These are phyloP conservation scores for Alternaria sp. DNA, from an alignment of 2,329 filamentous ascomycete genomes.

Conservation along the genomic window DNA sequence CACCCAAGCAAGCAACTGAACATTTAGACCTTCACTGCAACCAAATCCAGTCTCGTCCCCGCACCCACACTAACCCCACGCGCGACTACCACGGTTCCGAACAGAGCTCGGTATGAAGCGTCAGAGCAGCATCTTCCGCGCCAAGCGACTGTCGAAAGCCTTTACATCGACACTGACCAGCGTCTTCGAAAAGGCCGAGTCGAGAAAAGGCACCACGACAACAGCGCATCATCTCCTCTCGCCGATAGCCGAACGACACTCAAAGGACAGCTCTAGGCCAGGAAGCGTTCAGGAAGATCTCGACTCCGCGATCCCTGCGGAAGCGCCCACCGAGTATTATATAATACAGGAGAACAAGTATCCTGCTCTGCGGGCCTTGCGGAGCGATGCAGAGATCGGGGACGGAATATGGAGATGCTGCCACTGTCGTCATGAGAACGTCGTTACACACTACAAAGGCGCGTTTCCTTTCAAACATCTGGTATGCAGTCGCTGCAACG, in stretches of 20 bases:
- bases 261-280: neutral
- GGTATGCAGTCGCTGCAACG: conserved; percentile 10
- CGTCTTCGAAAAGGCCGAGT: conserved; percentile 8
- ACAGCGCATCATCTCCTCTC: neutral
- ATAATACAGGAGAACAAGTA: conserved; percentile 19
- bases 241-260: neutral
- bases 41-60: neutral
- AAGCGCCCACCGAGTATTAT: conserved; percentile 13
- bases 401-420: conserved; percentile 25
- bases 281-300: conserved; percentile 11
- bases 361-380: conserved; percentile 15
- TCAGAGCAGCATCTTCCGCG: conserved; percentile 3
- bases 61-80: neutral
- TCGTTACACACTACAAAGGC: conserved; percentile 17
- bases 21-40: neutral
- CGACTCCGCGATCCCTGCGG: conserved; percentile 4
- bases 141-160: conserved; percentile 9
- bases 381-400: conserved; percentile 20
- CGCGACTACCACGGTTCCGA: neutral
- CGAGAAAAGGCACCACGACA: neutral
- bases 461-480: conserved; percentile 21
- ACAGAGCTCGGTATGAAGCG: neutral
- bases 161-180: conserved; percentile 7
- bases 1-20: neutral
- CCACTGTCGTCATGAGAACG: conserved; percentile 22